phyloP scores from a whole-genome alignment of 768 basidiomycete species.

The Mycena haematopus region DNA sequence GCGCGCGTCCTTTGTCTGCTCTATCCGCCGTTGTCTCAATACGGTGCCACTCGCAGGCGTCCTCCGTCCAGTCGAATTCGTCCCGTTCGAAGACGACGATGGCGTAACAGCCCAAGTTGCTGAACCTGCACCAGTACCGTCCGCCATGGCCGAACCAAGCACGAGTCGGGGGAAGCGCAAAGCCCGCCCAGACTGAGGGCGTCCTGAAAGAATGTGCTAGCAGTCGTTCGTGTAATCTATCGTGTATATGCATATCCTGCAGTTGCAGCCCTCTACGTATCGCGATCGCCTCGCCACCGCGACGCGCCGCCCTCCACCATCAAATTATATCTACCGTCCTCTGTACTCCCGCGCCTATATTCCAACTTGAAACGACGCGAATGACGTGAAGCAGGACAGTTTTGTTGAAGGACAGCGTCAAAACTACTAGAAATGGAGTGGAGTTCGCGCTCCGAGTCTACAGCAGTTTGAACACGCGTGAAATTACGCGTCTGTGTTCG shows the following conservation, averaged over 20 bases:
- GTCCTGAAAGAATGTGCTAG: too few species aligned
- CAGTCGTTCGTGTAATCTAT: too few species aligned
- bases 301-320: too few species aligned
- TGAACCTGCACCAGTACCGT: slow-evolving; percentile 30
- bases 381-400: background rate
- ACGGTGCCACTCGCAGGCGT: slow-evolving; percentile 49
- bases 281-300: too few species aligned
- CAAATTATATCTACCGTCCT: too few species aligned
- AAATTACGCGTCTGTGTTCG: background rate
- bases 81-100: slow-evolving; percentile 65
- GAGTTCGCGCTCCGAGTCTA: background rate
- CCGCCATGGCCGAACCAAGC: slow-evolving; percentile 39
- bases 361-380: too few species aligned
- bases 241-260: too few species aligned
- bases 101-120: slow-evolving; percentile 28
- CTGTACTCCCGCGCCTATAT: too few species aligned
- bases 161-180: slow-evolving; percentile 71
- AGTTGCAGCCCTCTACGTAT: too few species aligned
- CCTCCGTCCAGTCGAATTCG: slow-evolving; percentile 64
- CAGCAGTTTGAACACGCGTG: background rate
- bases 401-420: background rate
- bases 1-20: slow-evolving; percentile 37
- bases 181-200: slow-evolving; percentile 40
- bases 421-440: background rate
- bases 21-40: slow-evolving; percentile 22